A percentile compares a stretch with the other conserved stretches of the same genome.
These are phyloP conservation scores for Cryptosporidium tyzzeri DNA, from an alignment of 169 alveolate genomes.

Conservation along the genomic window DNA sequence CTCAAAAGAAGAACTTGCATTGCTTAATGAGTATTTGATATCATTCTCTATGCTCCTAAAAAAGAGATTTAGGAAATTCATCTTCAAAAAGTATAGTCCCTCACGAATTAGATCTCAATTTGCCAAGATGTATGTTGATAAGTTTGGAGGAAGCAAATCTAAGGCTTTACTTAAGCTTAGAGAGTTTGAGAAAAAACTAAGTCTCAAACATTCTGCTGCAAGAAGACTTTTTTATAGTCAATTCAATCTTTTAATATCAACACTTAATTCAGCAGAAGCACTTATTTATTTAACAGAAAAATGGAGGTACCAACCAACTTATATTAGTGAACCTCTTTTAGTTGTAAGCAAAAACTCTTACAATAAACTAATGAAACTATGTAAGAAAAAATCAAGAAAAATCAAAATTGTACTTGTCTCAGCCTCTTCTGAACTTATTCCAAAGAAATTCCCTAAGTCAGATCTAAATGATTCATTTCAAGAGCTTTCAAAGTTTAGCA, in stretches of 20 bases:
- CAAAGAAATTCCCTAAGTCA: slow-evolving; percentile 27
- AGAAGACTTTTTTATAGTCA: slow-evolving; percentile 31
- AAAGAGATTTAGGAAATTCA: background rate
- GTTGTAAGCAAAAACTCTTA: slow-evolving; percentile 15
- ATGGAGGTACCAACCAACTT: slow-evolving; percentile 72
- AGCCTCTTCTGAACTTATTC: slow-evolving; percentile 43
- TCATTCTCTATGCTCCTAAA: slow-evolving; percentile 12
- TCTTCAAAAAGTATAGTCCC: slow-evolving; percentile 52
- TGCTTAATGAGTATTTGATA: slow-evolving; percentile 27
- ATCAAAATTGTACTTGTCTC: slow-evolving; percentile 30
- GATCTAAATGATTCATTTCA: slow-evolving; percentile 35
- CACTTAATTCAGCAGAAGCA: slow-evolving; percentile 22
- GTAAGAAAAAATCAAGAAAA: slow-evolving; percentile 17
- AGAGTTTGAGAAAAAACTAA: slow-evolving; percentile 42
- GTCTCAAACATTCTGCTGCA: slow-evolving; percentile 63
- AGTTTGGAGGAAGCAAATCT: slow-evolving; percentile 52
- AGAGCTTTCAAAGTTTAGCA: background rate
- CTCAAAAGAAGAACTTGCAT: background rate
- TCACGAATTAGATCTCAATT: slow-evolving; percentile 26
- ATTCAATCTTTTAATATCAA: background rate
- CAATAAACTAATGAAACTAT: background rate
- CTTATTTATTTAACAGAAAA: slow-evolving; percentile 13
- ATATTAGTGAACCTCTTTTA: slow-evolving; percentile 41
- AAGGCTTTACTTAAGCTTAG: slow-evolving; percentile 43
- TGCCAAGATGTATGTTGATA: slow-evolving; percentile 23